Evolutionary conservation across 2,329 filamentous ascomycete species (phyloP).

Genomic region (Calonectria hongkongensis): DNA sequence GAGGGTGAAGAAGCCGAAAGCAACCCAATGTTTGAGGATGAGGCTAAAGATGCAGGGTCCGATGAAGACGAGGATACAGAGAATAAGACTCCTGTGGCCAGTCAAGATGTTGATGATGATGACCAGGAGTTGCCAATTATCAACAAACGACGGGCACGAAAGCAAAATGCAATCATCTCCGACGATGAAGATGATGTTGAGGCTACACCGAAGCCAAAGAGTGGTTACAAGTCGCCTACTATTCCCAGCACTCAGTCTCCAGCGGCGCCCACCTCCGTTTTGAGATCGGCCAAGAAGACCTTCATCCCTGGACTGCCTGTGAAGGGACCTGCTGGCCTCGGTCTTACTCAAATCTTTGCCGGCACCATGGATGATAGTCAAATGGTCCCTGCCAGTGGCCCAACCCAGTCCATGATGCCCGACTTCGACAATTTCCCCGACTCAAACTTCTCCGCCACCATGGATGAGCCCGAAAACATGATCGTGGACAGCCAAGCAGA

Average conservation of each 20-base stretch:
- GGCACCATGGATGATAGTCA: slow-evolving; percentile 87
- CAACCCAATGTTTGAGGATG: slow-evolving; percentile 61
- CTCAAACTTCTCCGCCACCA: slow-evolving; percentile 77
- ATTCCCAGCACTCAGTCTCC: slow-evolving; percentile 68
- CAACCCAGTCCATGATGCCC: slow-evolving; percentile 72
- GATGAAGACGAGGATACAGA: slow-evolving; percentile 51
- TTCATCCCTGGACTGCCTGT: slow-evolving; percentile 82
- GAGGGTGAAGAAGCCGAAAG: slow-evolving; percentile 58
- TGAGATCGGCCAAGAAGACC: slow-evolving; percentile 81
- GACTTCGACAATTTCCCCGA: slow-evolving; percentile 74
- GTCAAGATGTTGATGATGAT: slow-evolving; percentile 58
- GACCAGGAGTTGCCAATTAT: slow-evolving; percentile 63
- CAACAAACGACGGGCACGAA: slow-evolving; percentile 68
- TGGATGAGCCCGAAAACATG: slow-evolving; percentile 73
- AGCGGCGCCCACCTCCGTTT: slow-evolving; percentile 76
- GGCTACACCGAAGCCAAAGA: slow-evolving; percentile 71
- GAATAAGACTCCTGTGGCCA: slow-evolving; percentile 61
- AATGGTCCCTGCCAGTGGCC: slow-evolving; percentile 54
- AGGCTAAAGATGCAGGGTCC: slow-evolving; percentile 65
- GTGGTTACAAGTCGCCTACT: slow-evolving; percentile 64
- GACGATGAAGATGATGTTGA: slow-evolving; percentile 74
- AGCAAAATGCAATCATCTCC: slow-evolving; percentile 73
- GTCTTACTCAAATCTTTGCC: slow-evolving; percentile 92
- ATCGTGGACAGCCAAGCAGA: slow-evolving; percentile 67
- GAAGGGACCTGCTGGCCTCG: slow-evolving; percentile 77